These are phyloP conservation scores for Pestalotiopsis sp. DNA, from an alignment of 2,329 filamentous ascomycete species.

Conservation along the genomic window DNA sequence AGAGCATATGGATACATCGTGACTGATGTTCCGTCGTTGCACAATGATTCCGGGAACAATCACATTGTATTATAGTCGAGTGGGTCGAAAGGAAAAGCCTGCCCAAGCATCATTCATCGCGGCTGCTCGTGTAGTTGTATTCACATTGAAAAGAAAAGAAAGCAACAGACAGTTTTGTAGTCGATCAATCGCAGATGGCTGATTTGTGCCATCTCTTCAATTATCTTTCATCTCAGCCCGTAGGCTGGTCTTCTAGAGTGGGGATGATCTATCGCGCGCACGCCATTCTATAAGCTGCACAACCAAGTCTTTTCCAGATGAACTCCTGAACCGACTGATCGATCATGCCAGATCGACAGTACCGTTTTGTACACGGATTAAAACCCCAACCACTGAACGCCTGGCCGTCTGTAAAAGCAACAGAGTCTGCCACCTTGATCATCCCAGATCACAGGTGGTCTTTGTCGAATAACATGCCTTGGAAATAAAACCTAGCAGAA, in stretches of 20 bases:
- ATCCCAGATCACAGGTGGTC: not conserved
- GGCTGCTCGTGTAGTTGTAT: no score
- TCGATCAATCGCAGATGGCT: constrained; percentile 4
- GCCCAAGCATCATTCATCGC: no score
- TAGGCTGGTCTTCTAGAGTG: constrained; percentile 3
- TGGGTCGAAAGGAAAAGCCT: no score
- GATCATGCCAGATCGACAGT: constrained; percentile 2
- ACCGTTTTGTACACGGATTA: constrained; percentile 9
- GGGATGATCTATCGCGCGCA: constrained; percentile 3
- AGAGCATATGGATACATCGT: no score
- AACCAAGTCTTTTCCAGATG: constrained; percentile 9
- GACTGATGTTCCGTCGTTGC: no score
- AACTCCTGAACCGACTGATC: constrained; percentile 16
- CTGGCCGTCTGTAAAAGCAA: not conserved
- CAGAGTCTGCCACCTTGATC: not conserved
- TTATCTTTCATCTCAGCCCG: constrained; percentile 14
- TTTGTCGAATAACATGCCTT: not conserved
- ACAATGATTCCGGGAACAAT: no score
- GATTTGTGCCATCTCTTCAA: not conserved
- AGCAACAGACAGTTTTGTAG: not conserved
- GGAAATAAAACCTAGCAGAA: not conserved
- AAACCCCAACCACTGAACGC: constrained; percentile 4
- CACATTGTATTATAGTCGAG: no score
- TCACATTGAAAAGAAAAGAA: no score
- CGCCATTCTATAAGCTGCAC: not conserved